A percentile compares a stretch with the other conserved stretches of the same genome.
Conservation (phyloP, 2,329 filamentous ascomycete genomes). For the Talaromyces sp. region DNA sequence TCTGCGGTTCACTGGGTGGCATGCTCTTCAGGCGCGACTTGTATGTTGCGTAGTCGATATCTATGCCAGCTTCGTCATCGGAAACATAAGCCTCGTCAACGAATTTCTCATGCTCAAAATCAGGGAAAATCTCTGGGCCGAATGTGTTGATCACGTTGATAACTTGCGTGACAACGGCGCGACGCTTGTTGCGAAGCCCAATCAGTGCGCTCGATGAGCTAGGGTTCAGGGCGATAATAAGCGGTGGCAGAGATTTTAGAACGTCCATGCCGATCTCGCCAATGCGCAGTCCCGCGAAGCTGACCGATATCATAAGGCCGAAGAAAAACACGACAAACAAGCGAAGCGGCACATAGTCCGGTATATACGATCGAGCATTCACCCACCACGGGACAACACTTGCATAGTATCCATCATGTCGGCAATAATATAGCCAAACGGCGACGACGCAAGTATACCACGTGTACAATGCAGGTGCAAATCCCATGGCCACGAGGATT, state of each 20-base stretch:
- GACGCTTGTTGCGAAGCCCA: conserved; percentile 67
- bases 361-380: conserved; percentile 49
- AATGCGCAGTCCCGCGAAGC: conserved; percentile 87
- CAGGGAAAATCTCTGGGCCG: conserved; percentile 90
- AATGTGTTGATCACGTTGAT: conserved; percentile 91
- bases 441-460: conserved; percentile 72
- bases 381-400: conserved; percentile 11
- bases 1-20: conserved; percentile 53
- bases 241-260: conserved; percentile 83
- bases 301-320: conserved; percentile 78
- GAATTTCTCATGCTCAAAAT: conserved; percentile 76
- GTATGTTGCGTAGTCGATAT: conserved; percentile 14
- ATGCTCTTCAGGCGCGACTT: conserved; percentile 20
- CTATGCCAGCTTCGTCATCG: conserved; percentile 16
- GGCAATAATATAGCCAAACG: conserved; percentile 73
- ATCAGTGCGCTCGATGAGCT: conserved; percentile 77
- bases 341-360: conserved; percentile 74
- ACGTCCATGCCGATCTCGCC: conserved; percentile 99
- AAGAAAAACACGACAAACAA: conserved; percentile 68
- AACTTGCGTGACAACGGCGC: conserved; percentile 71
- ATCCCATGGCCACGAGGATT: conserved; percentile 75
- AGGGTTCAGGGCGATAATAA: conserved; percentile 79
- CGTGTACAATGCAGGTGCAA: conserved; percentile 76
- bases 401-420: conserved; percentile 58
- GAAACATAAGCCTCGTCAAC: conserved; percentile 49